Conservation (phyloP, 345 rosid species). For the Aquilaria yunnanensis region DNA sequence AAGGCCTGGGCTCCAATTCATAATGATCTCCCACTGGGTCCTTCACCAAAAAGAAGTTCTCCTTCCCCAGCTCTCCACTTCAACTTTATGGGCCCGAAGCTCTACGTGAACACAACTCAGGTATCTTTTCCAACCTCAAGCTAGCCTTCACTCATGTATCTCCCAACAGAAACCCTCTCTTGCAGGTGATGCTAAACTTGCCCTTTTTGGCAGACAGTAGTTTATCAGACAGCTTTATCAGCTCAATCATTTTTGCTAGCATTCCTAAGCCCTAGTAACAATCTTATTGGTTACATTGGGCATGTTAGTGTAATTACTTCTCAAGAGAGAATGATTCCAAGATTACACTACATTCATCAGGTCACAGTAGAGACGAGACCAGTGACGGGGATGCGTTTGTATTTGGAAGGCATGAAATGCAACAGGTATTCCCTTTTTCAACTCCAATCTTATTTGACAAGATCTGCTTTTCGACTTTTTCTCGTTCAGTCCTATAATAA, state of each 20-base stretch:
- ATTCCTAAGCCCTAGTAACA: no score
- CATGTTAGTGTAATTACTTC: neutral
- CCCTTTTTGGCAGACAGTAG: no score
- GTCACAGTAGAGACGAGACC: slow-evolving; percentile 52
- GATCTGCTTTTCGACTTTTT: neutral
- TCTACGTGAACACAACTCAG: slow-evolving; percentile 68
- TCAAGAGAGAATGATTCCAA: no score
- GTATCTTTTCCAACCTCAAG: slow-evolving; percentile 21
- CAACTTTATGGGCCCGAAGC: slow-evolving; percentile 80
- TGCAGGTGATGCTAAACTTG: neutral
- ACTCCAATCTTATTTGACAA: neutral
- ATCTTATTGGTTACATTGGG: neutral
- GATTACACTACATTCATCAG: slow-evolving; percentile 21
- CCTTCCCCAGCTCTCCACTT: slow-evolving; percentile 61
- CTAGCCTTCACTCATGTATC: neutral
- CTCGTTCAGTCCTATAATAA: no score
- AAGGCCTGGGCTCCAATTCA: slow-evolving; percentile 91
- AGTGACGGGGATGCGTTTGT: slow-evolving; percentile 78
- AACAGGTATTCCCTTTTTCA: slow-evolving; percentile 40
- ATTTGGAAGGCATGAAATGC: slow-evolving; percentile 89
- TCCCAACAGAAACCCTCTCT: neutral
- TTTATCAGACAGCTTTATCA: no score
- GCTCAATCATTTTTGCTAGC: no score
- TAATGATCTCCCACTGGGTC: slow-evolving; percentile 80
- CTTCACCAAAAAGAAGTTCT: slow-evolving; percentile 51